Conservation (phyloP, 805 yeast species). For the Lipomyces lipofer region DNA sequence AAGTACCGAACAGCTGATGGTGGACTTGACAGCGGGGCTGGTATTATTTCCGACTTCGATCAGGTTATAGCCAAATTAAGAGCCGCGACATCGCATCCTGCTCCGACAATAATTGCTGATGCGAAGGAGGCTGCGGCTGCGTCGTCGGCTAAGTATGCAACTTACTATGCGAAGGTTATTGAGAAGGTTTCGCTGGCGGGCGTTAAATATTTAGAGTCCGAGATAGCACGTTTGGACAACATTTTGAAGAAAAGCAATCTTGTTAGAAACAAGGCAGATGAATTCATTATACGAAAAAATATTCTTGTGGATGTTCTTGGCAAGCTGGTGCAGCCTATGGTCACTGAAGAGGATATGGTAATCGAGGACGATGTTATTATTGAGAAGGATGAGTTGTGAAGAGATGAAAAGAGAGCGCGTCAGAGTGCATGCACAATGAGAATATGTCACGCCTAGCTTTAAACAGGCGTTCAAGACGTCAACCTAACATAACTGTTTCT, state of each 20-base stretch:
- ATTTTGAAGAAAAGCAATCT: conserved; percentile 45
- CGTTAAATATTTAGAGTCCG: conserved; percentile 46
- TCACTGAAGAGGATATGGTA: neutral
- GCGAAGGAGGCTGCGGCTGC: conserved; percentile 39
- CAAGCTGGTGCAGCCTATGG: neutral
- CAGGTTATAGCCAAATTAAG: conserved; percentile 38
- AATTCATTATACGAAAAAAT: conserved; percentile 53
- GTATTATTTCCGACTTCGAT: conserved; percentile 43
- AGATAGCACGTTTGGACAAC: conserved; percentile 48
- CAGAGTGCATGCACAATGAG: neutral
- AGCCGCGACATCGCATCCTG: conserved; percentile 35
- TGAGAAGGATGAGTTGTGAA: conserved; percentile 21
- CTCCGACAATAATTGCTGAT: conserved; percentile 42
- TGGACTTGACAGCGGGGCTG: conserved; percentile 43
- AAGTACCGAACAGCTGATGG: conserved; percentile 48
- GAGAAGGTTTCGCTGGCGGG: conserved; percentile 36
- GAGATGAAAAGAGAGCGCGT: neutral
- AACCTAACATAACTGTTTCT: neutral
- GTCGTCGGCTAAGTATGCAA: conserved; percentile 25
- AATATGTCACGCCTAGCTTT: neutral
- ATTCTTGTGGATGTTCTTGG: conserved; percentile 44
- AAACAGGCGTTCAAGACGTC: neutral
- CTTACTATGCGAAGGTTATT: conserved; percentile 36
- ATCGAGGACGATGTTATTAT: neutral
- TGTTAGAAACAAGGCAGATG: conserved; percentile 49